Evolutionary conservation across 179 eudicot genomes (phyloP).

Genomic region (Dionaea muscipula): DNA sequence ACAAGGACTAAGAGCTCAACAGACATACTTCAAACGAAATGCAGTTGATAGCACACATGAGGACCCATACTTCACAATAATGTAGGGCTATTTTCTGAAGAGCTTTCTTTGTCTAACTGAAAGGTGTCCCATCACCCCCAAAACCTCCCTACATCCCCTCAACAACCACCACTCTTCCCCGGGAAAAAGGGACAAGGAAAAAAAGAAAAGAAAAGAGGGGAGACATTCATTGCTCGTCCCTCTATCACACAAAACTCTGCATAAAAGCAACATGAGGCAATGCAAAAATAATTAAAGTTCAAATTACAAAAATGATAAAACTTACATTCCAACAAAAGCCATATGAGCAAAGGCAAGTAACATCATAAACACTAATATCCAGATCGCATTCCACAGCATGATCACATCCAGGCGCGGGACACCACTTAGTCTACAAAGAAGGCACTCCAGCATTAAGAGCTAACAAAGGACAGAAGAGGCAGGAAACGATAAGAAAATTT

Average conservation of each 20-base stretch:
- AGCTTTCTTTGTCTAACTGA: too few relatives aligned
- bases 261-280: background rate
- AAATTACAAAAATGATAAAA: background rate
- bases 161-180: too few relatives aligned
- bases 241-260: background rate
- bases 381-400: constrained; percentile 42
- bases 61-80: too few relatives aligned
- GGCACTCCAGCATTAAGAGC: constrained; percentile 3
- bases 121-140: too few relatives aligned
- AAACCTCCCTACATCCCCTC: too few relatives aligned
- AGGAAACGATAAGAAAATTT: background rate
- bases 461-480: background rate
- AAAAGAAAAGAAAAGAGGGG: background rate
- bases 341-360: constrained; percentile 47
- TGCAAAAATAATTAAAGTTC: background rate
- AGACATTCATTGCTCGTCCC: background rate
- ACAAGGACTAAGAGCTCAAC: background rate
- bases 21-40: background rate
- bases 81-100: too few relatives aligned
- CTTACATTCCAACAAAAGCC: constrained; percentile 82
- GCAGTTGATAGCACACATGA: background rate
- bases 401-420: constrained; percentile 76
- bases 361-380: constrained; percentile 32
- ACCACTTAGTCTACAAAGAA: constrained; percentile 51
- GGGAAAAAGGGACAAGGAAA: too few relatives aligned